Evolutionary conservation across 2,329 filamentous ascomycete genomes (phyloP).

Genomic region (Metarhizium humberi): DNA sequence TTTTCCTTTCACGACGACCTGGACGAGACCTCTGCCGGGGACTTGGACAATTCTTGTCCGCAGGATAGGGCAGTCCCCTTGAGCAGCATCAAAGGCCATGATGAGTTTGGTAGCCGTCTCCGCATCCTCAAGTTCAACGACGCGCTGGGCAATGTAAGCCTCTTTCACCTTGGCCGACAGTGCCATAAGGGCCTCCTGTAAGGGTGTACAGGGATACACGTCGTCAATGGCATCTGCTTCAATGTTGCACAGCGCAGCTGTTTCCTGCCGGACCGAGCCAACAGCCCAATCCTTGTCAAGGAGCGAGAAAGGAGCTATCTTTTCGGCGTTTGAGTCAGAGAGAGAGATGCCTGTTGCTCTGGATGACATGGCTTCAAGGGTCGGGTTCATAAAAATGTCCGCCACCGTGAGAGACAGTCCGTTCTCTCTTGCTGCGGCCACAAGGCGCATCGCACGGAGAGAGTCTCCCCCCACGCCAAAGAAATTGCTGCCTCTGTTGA

Average conservation of each 20-base stretch:
- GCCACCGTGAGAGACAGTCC: constrained; percentile 1
- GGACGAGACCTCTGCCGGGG: constrained; percentile 32
- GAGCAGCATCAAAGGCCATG: constrained; percentile 31
- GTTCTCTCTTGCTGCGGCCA: neutral
- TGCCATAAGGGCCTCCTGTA: constrained; percentile 13
- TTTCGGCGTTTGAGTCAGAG: neutral
- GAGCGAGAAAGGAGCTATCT: neutral
- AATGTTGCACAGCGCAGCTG: constrained; percentile 8
- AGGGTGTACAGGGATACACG: constrained; percentile 13
- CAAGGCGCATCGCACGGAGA: constrained; percentile 1
- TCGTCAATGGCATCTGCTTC: constrained; percentile 8
- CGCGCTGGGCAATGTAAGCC: constrained; percentile 42
- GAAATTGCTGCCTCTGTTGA: neutral
- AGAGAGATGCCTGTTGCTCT: neutral
- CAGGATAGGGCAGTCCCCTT: constrained; percentile 30
- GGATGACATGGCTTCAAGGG: neutral
- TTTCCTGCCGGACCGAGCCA: neutral
- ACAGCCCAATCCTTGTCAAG: neutral
- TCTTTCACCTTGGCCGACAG: constrained; percentile 40
- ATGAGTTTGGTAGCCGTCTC: constrained; percentile 21
- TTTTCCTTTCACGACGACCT: constrained; percentile 34
- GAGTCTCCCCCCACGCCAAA: constrained; percentile 3
- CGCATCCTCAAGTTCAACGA: constrained; percentile 29
- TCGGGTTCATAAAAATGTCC: neutral
- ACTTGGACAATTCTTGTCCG: constrained; percentile 40